Conservation (phyloP, 2,329 filamentous ascomycete species). For the Chaetomium sp. region DNA sequence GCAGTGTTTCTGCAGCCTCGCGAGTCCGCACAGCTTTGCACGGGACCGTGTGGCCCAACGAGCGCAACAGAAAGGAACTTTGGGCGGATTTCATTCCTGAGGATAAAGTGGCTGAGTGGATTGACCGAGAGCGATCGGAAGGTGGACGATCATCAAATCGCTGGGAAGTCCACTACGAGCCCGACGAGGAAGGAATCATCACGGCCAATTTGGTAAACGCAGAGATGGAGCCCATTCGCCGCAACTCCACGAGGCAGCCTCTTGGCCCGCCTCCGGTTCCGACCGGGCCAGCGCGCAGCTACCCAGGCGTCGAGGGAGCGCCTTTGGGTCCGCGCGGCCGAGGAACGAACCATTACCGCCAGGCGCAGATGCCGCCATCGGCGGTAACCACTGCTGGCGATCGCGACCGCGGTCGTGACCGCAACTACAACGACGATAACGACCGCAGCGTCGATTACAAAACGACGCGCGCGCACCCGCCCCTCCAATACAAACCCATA, state of each 20-base stretch:
- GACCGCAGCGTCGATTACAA: background rate
- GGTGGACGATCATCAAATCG: conserved; percentile 47
- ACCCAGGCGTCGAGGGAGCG: conserved; percentile 35
- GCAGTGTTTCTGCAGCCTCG: conserved; percentile 68
- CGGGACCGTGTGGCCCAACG: conserved; percentile 80
- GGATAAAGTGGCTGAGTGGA: conserved; percentile 72
- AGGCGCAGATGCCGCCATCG: conserved; percentile 18
- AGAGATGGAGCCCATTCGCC: conserved; percentile 38
- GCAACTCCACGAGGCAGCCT: conserved; percentile 29
- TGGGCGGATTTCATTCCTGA: conserved; percentile 90
- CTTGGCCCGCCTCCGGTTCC: conserved; percentile 26
- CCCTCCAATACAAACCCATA: conserved; percentile 59
- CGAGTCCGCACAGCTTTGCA: conserved; percentile 78
- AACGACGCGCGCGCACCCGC: conserved; percentile 47
- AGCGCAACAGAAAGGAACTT: conserved; percentile 78
- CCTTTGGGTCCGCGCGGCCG: conserved; percentile 37
- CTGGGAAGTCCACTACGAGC: conserved; percentile 75
- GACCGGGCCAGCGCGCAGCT: conserved; percentile 29
- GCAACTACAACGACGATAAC: background rate
- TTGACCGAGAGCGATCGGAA: conserved; percentile 63
- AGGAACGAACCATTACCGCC: conserved; percentile 29
- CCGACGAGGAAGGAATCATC: conserved; percentile 56
- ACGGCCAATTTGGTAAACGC: conserved; percentile 59
- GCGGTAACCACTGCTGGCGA: conserved; percentile 16
- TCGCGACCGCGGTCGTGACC: conserved; percentile 19